Evolutionary conservation across 768 basidiomycete genomes (phyloP).

Genomic region (Udeniomyces megalosporus): DNA sequence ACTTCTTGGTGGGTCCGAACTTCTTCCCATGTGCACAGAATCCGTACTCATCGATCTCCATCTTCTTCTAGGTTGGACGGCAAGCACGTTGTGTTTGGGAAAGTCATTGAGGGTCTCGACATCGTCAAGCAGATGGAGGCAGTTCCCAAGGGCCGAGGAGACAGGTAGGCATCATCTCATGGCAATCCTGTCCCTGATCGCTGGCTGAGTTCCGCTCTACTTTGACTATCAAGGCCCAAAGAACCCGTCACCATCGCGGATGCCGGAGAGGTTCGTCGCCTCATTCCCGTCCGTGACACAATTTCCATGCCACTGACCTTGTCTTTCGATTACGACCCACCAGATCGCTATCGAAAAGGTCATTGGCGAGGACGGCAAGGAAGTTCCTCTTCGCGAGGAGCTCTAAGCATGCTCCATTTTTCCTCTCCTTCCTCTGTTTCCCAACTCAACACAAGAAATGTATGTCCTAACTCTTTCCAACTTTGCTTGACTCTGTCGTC

Average conservation of each 20-base stretch:
- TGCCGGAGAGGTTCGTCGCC: conserved; percentile 60
- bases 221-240: conserved; percentile 33
- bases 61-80: conserved; percentile 62
- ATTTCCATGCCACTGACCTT: not conserved
- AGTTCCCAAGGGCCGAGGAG: conserved; percentile 48
- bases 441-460: not conserved
- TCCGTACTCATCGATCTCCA: not conserved
- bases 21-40: not conserved
- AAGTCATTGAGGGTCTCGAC: conserved; percentile 71
- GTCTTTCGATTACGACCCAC: not conserved
- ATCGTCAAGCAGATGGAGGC: conserved; percentile 54
- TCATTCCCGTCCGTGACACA: not conserved
- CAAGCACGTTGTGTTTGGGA: conserved; percentile 87
- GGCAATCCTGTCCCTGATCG: no score
- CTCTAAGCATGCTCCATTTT: conserved; percentile 41
- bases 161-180: conserved; percentile 33
- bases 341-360: conserved; percentile 35
- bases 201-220: no score
- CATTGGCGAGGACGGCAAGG: conserved; percentile 43
- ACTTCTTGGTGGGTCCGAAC: conserved; percentile 31
- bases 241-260: conserved; percentile 66
- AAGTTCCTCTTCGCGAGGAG: conserved; percentile 91
- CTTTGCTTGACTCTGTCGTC: not conserved
- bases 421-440: not conserved
- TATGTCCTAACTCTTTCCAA: not conserved